A percentile compares a stretch with the other conserved stretches of the same genome.
Conservation (phyloP, 2,329 filamentous ascomycete species). For the Kalmusia sp. region DNA sequence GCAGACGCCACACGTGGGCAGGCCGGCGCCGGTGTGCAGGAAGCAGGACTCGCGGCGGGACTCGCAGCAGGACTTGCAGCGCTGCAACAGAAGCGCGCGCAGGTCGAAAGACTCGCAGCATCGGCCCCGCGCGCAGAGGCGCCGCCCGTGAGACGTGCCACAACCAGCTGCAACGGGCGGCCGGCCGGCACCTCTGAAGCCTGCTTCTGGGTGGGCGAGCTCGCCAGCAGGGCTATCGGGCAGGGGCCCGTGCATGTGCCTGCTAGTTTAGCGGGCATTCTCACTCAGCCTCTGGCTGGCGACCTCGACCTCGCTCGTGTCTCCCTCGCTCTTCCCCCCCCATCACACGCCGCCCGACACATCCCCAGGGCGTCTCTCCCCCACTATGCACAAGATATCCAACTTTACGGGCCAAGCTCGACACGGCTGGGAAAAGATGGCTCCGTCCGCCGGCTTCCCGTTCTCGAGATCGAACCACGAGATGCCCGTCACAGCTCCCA, state of each 20-base stretch:
- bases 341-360: slow-evolving; percentile 31
- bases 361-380: slow-evolving; percentile 37
- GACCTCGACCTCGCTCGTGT: slow-evolving; percentile 20
- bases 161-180: not conserved
- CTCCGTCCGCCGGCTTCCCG: slow-evolving; percentile 66
- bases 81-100: too few species aligned
- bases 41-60: too few species aligned
- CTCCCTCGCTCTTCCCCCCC: slow-evolving; percentile 25
- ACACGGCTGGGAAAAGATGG: slow-evolving; percentile 73
- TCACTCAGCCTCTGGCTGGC: slow-evolving; percentile 2
- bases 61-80: too few species aligned
- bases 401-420: slow-evolving; percentile 71
- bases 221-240: too few species aligned
- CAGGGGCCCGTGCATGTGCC: slow-evolving; percentile 1
- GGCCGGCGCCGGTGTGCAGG: too few species aligned
- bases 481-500: slow-evolving; percentile 57
- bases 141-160: too few species aligned
- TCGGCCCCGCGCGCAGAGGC: too few species aligned
- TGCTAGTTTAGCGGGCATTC: not conserved
- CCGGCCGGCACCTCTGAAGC: not conserved
- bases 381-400: slow-evolving; percentile 70
- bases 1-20: not conserved
- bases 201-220: too few species aligned
- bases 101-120: too few species aligned
- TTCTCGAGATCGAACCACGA: slow-evolving; percentile 67